Percentiles rank a stretch among this genome's conserved stretches.
Evolutionary conservation across 129 eudicot species (phyloP).

Genomic region (Tagetes erecta): DNA sequence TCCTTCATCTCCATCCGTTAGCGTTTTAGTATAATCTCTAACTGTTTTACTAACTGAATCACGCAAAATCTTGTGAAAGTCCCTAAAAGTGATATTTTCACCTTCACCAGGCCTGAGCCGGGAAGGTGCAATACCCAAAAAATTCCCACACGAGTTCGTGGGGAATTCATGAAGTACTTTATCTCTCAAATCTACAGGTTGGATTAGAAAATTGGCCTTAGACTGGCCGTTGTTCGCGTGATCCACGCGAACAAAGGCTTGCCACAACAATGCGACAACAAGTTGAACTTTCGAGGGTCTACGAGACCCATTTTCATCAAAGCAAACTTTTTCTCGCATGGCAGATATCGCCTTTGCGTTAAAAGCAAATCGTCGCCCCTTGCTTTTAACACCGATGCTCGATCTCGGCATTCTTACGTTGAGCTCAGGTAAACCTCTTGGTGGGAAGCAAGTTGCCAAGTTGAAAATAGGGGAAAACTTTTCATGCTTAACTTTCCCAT

Average conservation of each 20-base stretch:
- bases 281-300: slow-evolving; percentile 40
- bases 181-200: slow-evolving; percentile 36
- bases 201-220: slow-evolving; percentile 29
- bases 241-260: slow-evolving; percentile 34
- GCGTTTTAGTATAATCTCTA: slow-evolving; percentile 25
- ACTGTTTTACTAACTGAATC: slow-evolving; percentile 19
- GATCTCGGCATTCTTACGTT: slow-evolving; percentile 30
- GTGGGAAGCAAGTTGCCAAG: slow-evolving; percentile 17
- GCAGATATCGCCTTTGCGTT: slow-evolving; percentile 26
- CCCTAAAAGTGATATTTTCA: slow-evolving; percentile 1
- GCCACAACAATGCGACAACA: slow-evolving; percentile 34
- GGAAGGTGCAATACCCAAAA: slow-evolving; percentile 25
- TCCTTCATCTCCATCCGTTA: slow-evolving; percentile 28
- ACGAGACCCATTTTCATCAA: not conserved
- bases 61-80: slow-evolving; percentile 12
- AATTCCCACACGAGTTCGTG: slow-evolving; percentile 34
- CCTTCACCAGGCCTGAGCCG: slow-evolving; percentile 26
- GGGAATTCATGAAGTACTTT: slow-evolving; percentile 31
- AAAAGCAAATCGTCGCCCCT: slow-evolving; percentile 24
- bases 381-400: slow-evolving; percentile 12
- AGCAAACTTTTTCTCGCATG: slow-evolving; percentile 19
- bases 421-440: slow-evolving; percentile 28
- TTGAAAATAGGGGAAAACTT: slow-evolving; percentile 18
- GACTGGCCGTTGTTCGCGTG: slow-evolving; percentile 27
- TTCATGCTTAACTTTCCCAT: not conserved